A percentile compares a stretch with the other conserved stretches of the same genome.
Conservation (phyloP, 2,329 filamentous ascomycete genomes). For the Fragosphaeria purpurea region DNA sequence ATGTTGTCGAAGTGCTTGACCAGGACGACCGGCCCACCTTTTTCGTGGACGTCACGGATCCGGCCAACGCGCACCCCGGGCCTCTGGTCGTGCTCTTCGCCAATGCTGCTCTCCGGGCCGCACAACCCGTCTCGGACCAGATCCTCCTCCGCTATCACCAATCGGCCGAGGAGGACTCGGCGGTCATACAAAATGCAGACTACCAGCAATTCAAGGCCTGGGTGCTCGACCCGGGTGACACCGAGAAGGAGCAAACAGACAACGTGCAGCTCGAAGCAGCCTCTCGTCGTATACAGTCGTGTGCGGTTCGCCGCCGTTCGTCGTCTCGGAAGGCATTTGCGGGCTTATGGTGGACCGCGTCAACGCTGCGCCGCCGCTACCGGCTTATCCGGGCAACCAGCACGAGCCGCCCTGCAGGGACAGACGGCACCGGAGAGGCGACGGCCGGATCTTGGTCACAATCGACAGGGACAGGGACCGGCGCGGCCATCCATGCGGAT, state of each 20-base stretch:
- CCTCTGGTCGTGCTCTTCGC: conserved; percentile 55
- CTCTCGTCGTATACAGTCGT: too few species aligned
- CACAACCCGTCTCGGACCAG: conserved; percentile 43
- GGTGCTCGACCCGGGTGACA: conserved; percentile 46
- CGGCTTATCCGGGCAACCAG: conserved; percentile 53
- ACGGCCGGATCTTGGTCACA: conserved; percentile 11
- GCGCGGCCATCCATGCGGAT: too few species aligned
- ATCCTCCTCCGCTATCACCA: conserved; percentile 22
- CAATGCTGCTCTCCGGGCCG: conserved; percentile 56
- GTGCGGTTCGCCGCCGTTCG: too few species aligned
- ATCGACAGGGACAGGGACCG: not conserved
- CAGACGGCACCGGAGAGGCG: conserved; percentile 9
- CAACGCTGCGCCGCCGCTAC: conserved; percentile 57
- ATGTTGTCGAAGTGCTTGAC: conserved; percentile 63
- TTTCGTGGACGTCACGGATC: conserved; percentile 57
- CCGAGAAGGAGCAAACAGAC: conserved; percentile 26
- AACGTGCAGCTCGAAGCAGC: too few species aligned
- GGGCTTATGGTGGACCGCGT: conserved; percentile 59
- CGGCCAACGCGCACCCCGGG: conserved; percentile 41
- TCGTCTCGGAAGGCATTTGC: conserved; percentile 37
- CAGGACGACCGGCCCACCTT: conserved; percentile 69
- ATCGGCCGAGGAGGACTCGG: conserved; percentile 42
- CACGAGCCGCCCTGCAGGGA: not conserved
- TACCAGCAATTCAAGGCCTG: conserved; percentile 52
- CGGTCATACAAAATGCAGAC: conserved; percentile 19